A percentile compares a stretch with the other conserved stretches of the same genome.
Conservation (phyloP, 352 stramenopile genomes). For the Pelagophyceae sp. region DNA sequence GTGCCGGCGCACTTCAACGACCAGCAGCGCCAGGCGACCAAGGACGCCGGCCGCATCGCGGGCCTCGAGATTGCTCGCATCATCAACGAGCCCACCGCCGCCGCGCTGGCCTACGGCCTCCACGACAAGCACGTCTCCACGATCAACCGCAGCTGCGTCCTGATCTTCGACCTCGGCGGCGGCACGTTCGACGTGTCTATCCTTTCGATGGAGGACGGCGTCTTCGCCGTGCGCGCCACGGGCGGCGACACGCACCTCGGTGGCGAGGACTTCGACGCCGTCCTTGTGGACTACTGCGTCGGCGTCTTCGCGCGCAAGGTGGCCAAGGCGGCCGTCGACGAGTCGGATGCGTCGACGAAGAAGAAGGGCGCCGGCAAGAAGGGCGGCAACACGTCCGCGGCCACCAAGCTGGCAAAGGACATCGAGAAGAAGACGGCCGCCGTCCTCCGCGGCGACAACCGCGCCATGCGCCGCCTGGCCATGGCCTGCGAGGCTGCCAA, state of each 20-base stretch:
- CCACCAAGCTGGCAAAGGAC: constrained; percentile 30
- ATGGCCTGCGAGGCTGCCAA: constrained; percentile 47
- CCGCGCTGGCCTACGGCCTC: constrained; percentile 41
- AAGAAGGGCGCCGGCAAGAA: constrained; percentile 41
- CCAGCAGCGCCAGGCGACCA: constrained; percentile 39
- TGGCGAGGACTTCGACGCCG: constrained; percentile 59
- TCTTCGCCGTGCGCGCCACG: constrained; percentile 54
- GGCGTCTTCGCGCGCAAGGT: neutral
- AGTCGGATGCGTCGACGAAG: constrained; percentile 48
- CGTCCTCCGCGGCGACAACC: constrained; percentile 18
- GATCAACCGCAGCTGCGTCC: constrained; percentile 25
- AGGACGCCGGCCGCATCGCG: constrained; percentile 35
- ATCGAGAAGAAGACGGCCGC: constrained; percentile 20
- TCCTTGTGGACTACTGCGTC: constrained; percentile 32
- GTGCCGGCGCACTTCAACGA: constrained; percentile 44
- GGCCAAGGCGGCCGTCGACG: constrained; percentile 33
- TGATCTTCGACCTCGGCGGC: constrained; percentile 60
- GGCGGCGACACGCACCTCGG: constrained; percentile 56
- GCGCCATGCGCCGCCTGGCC: constrained; percentile 37
- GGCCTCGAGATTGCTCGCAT: constrained; percentile 36
- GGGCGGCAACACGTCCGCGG: constrained; percentile 24
- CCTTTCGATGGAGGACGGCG: constrained; percentile 43
- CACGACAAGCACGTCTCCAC: constrained; percentile 30
- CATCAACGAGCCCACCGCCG: constrained; percentile 44
- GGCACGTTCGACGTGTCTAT: constrained; percentile 63